Conservation (phyloP, 441 rosid species). For the Codiaeum variegatum region DNA sequence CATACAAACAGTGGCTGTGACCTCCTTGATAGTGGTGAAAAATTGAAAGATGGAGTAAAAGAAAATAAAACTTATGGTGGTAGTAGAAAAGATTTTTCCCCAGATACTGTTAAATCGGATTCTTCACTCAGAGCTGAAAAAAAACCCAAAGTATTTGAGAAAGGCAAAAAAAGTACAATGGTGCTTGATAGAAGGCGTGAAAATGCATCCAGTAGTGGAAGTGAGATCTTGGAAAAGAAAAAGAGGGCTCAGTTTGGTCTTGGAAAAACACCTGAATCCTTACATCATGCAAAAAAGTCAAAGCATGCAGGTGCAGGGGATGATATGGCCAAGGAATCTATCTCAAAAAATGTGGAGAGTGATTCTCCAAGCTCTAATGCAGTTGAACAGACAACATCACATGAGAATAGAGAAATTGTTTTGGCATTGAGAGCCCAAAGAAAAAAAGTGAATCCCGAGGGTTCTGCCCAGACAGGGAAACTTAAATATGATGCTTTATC, state of each 20-base stretch:
- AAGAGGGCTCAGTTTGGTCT: constrained; percentile 40
- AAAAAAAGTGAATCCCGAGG: constrained; percentile 17
- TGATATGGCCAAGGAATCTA: constrained; percentile 29
- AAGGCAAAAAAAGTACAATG: constrained; percentile 34
- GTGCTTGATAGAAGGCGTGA: constrained; percentile 35
- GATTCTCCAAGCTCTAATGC: constrained; percentile 33
- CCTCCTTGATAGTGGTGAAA: constrained; percentile 34
- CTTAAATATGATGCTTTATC: constrained; percentile 30
- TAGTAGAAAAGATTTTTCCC: constrained; percentile 19
- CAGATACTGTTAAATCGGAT: constrained; percentile 27
- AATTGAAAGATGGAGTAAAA: constrained; percentile 35
- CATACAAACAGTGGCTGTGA: constrained; percentile 30
- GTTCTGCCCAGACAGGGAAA: constrained; percentile 18
- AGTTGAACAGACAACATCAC: constrained; percentile 29
- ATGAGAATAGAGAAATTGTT: constrained; percentile 33
- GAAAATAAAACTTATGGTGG: constrained; percentile 29
- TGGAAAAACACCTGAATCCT: constrained; percentile 37
- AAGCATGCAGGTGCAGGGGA: constrained; percentile 39
- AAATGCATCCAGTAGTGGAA: constrained; percentile 24
- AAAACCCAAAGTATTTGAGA: constrained; percentile 33
- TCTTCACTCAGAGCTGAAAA: constrained; percentile 29
- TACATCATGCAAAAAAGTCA: constrained; percentile 49
- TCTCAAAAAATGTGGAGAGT: constrained; percentile 26
- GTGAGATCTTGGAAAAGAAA: constrained; percentile 38
- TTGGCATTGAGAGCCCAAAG: constrained; percentile 46